Evolutionary conservation across 805 yeast species (phyloP), one percentile per base, ranked within the genome.

Genomic region (Schwanniomyces pseudopolymorphus): DNA sequence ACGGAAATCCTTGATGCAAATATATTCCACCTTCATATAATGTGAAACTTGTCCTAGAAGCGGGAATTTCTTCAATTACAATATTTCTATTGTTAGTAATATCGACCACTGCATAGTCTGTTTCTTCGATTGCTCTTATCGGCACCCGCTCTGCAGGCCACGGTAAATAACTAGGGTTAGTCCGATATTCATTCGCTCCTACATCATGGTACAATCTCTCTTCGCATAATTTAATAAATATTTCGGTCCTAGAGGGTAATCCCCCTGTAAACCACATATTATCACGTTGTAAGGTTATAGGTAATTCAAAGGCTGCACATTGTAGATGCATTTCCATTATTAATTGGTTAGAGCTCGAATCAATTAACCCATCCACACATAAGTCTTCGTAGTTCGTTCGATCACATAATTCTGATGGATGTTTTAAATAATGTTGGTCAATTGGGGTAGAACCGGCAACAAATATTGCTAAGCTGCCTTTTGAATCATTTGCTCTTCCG

Each of bases 1-100:
- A 92, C 0, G 97, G 89, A 51, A 80, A 77, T 5, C 99, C 99
- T 65, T 94, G 98, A 61, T 94, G 97, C 37, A 92, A 79, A 54
- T 87, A 90, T 2, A 94, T 90, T 0, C 94, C 99, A 1, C 99
- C 99, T 58, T 80, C 84, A 63, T 94, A 94, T 1, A 92, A 60
- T 0, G 98, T 89, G 64, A 94, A 94, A 45, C 90, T 84, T 0
- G 95, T 88, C 57, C 99, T 75, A 33, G 89, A 84, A 5, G 87
- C 88, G 59, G 94, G 98, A 17, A 94, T 80, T 55, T 86, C 91
- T 64, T 94, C 99, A 26, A 94, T 84, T 2, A 92, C 85, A 5
- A 79, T 68, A 59, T 88, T 87, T 44, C 90, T 70, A 25, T 81
- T 81, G 55, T 85, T 84, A 0, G 97, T 89, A 33, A 85, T 78